A percentile compares a stretch with the other conserved stretches of the same genome.
These are phyloP conservation scores for Halenospora varia DNA, from an alignment of 495 filamentous ascomycete genomes.

Conservation along the genomic window DNA sequence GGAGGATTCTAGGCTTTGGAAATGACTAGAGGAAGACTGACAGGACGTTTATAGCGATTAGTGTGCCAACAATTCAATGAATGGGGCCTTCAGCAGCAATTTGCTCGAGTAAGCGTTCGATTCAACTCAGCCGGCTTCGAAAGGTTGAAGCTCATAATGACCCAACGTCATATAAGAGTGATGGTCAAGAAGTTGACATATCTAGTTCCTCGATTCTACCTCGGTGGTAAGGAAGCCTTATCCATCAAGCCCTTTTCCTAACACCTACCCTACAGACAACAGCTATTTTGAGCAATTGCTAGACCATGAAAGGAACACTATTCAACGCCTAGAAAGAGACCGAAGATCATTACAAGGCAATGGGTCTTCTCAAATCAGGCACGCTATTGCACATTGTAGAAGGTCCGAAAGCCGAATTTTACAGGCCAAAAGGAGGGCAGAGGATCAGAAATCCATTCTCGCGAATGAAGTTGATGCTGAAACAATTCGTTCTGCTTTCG, in stretches of 20 bases:
- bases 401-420: slow-evolving; percentile 31
- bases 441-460: slow-evolving; percentile 12
- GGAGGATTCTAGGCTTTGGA: slow-evolving; percentile 32
- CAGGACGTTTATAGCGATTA: slow-evolving; percentile 32
- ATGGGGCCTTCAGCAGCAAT: slow-evolving; percentile 56
- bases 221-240: slow-evolving; percentile 31
- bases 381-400: neutral
- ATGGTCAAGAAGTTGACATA: slow-evolving; percentile 68
- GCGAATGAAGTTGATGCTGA: neutral
- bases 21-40: neutral
- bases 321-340: neutral
- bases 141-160: slow-evolving; percentile 47
- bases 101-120: slow-evolving; percentile 53
- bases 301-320: neutral
- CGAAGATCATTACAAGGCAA: slow-evolving; percentile 1
- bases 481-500: slow-evolving; percentile 29
- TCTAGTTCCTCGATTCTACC: slow-evolving; percentile 67
- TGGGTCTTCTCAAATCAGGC: slow-evolving; percentile 2
- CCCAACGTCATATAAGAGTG: slow-evolving; percentile 46
- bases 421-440: slow-evolving; percentile 17
- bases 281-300: slow-evolving; percentile 1
- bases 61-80: slow-evolving; percentile 59
- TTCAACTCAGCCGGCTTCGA: slow-evolving; percentile 57
- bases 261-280: neutral
- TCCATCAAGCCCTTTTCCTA: neutral